Evolutionary conservation across 495 filamentous ascomycete genomes (phyloP).

Genomic region (Bacidia gigantensis): DNA sequence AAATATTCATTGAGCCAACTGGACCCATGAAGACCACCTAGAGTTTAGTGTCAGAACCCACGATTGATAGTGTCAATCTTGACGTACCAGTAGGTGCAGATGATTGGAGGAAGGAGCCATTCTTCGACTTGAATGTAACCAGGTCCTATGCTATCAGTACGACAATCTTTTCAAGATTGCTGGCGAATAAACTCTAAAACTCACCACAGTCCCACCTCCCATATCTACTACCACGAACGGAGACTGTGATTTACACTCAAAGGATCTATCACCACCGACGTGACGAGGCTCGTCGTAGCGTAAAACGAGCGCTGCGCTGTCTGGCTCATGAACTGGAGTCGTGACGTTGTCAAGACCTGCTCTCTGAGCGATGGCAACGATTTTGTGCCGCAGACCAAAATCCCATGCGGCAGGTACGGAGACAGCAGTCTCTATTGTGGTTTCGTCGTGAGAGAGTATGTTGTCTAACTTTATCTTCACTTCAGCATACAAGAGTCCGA

Average conservation of each 20-base stretch:
- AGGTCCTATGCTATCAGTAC: background rate
- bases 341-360: background rate
- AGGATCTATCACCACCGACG: background rate
- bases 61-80: background rate
- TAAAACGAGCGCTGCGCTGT: background rate
- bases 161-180: background rate
- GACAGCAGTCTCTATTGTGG: background rate
- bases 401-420: background rate
- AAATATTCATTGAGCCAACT: background rate
- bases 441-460: background rate
- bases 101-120: background rate
- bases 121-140: background rate
- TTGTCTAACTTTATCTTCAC: background rate
- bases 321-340: background rate
- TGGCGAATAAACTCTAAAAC: too few relatives aligned
- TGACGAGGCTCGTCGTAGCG: background rate
- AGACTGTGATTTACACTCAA: background rate
- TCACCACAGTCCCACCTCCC: background rate
- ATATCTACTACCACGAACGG: background rate
- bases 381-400: background rate
- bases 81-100: background rate
- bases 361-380: background rate
- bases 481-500: background rate
- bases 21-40: background rate
- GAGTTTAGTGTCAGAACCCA: background rate